Percentiles rank a stretch among this genome's conserved stretches.
These are phyloP conservation scores for Geranium incanum DNA, from an alignment of 441 rosid genomes.

Conservation along the genomic window DNA sequence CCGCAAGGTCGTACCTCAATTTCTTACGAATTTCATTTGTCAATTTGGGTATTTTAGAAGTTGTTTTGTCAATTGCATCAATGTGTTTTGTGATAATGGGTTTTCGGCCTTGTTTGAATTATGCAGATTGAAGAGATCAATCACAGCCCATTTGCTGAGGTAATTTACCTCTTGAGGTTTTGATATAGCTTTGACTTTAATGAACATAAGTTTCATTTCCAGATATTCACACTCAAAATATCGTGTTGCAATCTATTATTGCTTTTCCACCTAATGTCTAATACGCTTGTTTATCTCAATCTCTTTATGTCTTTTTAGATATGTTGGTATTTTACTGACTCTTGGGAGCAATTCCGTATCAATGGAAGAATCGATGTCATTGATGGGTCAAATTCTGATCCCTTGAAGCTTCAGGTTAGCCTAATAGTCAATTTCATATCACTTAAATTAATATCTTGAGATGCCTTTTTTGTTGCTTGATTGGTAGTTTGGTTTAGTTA, in stretches of 20 bases:
- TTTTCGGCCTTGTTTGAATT: background rate
- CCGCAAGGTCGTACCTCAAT: slow-evolving; percentile 42
- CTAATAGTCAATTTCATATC: no score
- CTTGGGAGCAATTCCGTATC: slow-evolving; percentile 91
- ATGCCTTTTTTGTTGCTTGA: background rate
- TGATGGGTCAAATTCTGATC: slow-evolving; percentile 53
- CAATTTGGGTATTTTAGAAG: background rate
- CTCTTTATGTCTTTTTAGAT: slow-evolving; percentile 31
- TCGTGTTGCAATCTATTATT: slow-evolving; percentile 1
- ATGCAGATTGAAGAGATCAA: slow-evolving; percentile 71
- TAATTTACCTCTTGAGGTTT: slow-evolving; percentile 20
- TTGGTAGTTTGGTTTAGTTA: background rate
- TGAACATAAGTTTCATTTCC: background rate
- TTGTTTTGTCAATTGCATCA: background rate
- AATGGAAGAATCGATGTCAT: slow-evolving; percentile 63
- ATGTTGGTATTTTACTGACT: slow-evolving; percentile 77
- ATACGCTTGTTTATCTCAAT: background rate
- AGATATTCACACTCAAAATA: background rate
- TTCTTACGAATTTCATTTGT: background rate
- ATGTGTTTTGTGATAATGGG: background rate
- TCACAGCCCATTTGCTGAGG: slow-evolving; percentile 75
- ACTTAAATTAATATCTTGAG: background rate
- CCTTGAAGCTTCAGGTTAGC: slow-evolving; percentile 48
- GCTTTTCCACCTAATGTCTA: background rate
- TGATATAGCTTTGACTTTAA: background rate